Conservation (phyloP, 495 filamentous ascomycete genomes). For the Parachaetomium inaequale region DNA sequence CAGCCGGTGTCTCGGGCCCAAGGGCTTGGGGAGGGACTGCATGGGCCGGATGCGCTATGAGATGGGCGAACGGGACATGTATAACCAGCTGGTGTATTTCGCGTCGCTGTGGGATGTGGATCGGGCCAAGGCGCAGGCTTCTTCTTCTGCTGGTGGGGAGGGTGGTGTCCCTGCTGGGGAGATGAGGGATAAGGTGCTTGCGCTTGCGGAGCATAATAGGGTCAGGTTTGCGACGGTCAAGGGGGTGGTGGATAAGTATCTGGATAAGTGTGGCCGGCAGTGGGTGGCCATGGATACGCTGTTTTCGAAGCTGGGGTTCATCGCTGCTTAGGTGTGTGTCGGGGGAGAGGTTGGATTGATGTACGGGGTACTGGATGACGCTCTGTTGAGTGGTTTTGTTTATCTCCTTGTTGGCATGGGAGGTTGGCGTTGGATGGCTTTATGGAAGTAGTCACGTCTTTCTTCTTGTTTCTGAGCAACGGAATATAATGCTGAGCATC, state of each 20-base stretch:
- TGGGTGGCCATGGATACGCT: constrained; percentile 96
- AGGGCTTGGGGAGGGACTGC: constrained; percentile 76
- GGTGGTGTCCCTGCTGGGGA: constrained; percentile 40
- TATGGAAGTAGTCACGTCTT: background rate
- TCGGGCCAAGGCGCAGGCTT: constrained; percentile 58
- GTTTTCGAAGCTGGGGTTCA: constrained; percentile 60
- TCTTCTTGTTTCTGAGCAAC: background rate
- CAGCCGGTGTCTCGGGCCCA: constrained; percentile 80
- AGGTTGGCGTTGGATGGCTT: background rate
- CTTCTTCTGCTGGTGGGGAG: constrained; percentile 29
- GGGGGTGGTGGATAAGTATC: constrained; percentile 76
- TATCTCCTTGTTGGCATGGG: background rate
- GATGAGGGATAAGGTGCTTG: constrained; percentile 53
- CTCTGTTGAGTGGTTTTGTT: background rate
- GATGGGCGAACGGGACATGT: constrained; percentile 80
- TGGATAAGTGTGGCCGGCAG: constrained; percentile 89
- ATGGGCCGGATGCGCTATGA: constrained; percentile 86
- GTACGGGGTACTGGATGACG: background rate
- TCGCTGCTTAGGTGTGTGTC: constrained; percentile 23
- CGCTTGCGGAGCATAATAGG: constrained; percentile 76
- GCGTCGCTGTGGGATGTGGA: constrained; percentile 84
- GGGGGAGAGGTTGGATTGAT: background rate
- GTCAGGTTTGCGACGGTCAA: constrained; percentile 69
- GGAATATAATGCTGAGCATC: background rate
- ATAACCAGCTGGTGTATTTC: constrained; percentile 93